Percentiles rank a stretch among this genome's conserved stretches.
phyloP scores from a whole-genome alignment of 2,329 filamentous ascomycete genomes.

The Pseudogymnoascus sp. region DNA sequence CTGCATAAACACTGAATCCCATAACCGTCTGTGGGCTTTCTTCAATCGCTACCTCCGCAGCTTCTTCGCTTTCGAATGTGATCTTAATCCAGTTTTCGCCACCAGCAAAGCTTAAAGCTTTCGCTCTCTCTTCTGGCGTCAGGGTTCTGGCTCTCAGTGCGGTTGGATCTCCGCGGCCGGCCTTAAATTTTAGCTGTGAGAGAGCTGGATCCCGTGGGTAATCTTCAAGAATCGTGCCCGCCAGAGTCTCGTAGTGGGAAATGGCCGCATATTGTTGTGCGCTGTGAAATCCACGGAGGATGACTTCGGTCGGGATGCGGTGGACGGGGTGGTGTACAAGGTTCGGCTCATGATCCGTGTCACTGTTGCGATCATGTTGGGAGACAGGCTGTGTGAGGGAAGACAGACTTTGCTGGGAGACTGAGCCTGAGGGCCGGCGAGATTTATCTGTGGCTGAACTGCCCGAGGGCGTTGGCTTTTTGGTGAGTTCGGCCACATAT shows the following conservation, averaged over 20 bases:
- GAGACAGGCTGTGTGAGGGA: constrained; percentile 22
- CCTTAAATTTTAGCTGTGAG: constrained; percentile 61
- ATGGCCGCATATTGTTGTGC: constrained; percentile 77
- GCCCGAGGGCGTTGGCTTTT: constrained; percentile 22
- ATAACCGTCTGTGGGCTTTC: constrained; percentile 64
- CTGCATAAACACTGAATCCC: constrained; percentile 62
- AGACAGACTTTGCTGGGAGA: constrained; percentile 28
- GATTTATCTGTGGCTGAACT: constrained; percentile 21
- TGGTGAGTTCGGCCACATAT: constrained; percentile 41
- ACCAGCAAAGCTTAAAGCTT: constrained; percentile 73
- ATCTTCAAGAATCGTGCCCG: constrained; percentile 83
- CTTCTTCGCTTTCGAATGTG: constrained; percentile 66
- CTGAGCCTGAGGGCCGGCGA: constrained; percentile 19
- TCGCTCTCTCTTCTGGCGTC: constrained; percentile 62
- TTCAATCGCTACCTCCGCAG: constrained; percentile 60
- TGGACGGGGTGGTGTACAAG: constrained; percentile 16
- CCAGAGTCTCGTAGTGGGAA: constrained; percentile 78
- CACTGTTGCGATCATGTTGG: constrained; percentile 19
- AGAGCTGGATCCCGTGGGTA: constrained; percentile 79
- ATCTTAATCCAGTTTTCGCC: constrained; percentile 90
- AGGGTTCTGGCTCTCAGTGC: constrained; percentile 57
- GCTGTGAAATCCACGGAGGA: constrained; percentile 70
- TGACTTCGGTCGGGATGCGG: constrained; percentile 64
- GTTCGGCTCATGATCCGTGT: constrained; percentile 30
- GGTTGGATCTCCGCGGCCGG: constrained; percentile 64